phyloP scores from a whole-genome alignment of 441 rosid genomes.

The Erodium trifolium region DNA sequence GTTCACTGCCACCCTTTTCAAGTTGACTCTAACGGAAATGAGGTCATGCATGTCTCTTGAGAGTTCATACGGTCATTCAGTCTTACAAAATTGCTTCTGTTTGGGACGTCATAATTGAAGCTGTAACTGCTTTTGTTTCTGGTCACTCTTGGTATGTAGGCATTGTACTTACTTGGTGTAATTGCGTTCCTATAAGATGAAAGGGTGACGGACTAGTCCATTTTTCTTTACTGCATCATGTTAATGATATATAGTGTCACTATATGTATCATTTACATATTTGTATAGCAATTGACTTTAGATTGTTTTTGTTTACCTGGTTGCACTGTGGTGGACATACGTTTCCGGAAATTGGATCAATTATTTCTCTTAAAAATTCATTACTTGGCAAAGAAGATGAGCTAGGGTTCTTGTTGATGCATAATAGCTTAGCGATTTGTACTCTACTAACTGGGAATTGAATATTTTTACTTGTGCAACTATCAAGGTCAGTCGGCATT shows the following conservation, averaged over 20 bases:
- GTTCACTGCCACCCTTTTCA: slow-evolving; percentile 8
- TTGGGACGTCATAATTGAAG: too few relatives aligned
- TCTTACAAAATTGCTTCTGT: neutral
- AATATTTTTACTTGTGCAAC: neutral
- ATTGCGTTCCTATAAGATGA: too few relatives aligned
- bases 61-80: neutral
- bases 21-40: neutral
- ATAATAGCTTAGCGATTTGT: neutral
- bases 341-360: neutral
- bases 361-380: neutral
- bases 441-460: neutral
- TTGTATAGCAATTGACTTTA: neutral
- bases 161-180: too few relatives aligned
- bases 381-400: neutral
- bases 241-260: neutral
- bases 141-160: too few relatives aligned
- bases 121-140: too few relatives aligned
- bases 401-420: neutral
- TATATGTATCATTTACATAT: neutral
- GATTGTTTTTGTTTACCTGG: neutral
- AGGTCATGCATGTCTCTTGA: neutral
- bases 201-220: too few relatives aligned
- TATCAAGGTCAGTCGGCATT: neutral
- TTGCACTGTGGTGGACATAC: neutral
- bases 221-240: neutral